Evolutionary conservation across 2,329 filamentous ascomycete genomes (phyloP), one percentile per base, ranked within the genome.

Genomic region (Talaromyces sp.): DNA sequence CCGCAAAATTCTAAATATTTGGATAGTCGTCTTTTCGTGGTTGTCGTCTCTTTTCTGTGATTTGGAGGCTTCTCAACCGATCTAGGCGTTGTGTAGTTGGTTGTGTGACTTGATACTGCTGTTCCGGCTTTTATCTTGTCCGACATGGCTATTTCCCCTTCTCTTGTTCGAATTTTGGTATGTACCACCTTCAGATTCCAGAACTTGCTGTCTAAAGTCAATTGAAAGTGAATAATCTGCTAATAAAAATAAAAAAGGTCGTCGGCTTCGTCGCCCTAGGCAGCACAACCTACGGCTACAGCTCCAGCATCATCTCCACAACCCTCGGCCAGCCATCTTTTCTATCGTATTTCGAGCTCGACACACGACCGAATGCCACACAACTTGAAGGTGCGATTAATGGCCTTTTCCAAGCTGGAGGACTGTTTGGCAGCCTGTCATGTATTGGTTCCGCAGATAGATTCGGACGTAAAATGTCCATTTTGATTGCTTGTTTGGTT

Each of bases 141-240:
- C 38, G 17, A 29, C 15, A 56, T 56, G 53, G n/a, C 53, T n/a
- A 72, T 6, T 87, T 86, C 58, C 29, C 58, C 58, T 34, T 60
- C 58, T 19, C 13, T 60, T 7, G 47, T 60, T 34, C 38, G 58
- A n/a, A 29, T 60, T 19, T 5, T 60, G 58, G 58, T 60, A 60
- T 17, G 49, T n/a, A n/a, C n/a, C n/a, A n/a, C n/a, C n/a, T n/a
- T n/a, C n/a, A n/a, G n/a, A n/a, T n/a, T n/a, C n/a, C n/a, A n/a
- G n/a, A n/a, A n/a, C n/a, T n/a, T n/a, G n/a, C n/a, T n/a, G 4
- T 11, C 15, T 43, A 17, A 4, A 36, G 25, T 19, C 6, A 10
- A 56, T 43, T 7, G n/a, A 1, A 43, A 43, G 3, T n/a, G 17
- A 43, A 6, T 1, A 36, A 36, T 36, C 17, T 17, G 19, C 10